Conservation (phyloP, 2,329 filamentous ascomycete species). For the Fusarium euwallaceae region DNA sequence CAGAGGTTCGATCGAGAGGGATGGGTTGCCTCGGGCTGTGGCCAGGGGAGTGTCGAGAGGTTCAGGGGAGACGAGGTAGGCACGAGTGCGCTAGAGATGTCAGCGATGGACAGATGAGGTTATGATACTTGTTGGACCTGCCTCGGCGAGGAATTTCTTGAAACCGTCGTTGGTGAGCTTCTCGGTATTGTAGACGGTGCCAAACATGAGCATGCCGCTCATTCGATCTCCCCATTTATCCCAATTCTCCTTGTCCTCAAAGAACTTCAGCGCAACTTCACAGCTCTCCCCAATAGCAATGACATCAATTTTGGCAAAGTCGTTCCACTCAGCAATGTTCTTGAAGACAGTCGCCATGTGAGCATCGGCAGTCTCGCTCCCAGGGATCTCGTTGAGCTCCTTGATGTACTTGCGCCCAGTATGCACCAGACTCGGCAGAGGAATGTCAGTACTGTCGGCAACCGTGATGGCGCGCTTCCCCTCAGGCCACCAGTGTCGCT, state of each 20-base stretch:
- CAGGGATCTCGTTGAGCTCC: slow-evolving; percentile 71
- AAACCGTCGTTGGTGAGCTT: slow-evolving; percentile 60
- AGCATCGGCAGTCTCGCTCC: slow-evolving; percentile 66
- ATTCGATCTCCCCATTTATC: slow-evolving; percentile 57
- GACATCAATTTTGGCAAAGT: slow-evolving; percentile 73
- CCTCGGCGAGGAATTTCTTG: slow-evolving; percentile 64
- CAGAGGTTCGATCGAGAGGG: slow-evolving; percentile 57
- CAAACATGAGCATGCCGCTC: slow-evolving; percentile 64
- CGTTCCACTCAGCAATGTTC: slow-evolving; percentile 64
- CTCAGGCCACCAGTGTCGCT: slow-evolving; percentile 81
- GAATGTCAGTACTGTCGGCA: slow-evolving; percentile 68
- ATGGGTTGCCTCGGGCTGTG: slow-evolving; percentile 63
- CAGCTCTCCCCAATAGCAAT: slow-evolving; percentile 79
- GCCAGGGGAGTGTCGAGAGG: slow-evolving; percentile 67
- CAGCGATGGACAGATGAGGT: slow-evolving; percentile 16
- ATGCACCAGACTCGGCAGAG: slow-evolving; percentile 74
- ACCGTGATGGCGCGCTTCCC: slow-evolving; percentile 71
- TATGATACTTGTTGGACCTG: slow-evolving; percentile 47
- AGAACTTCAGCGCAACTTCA: slow-evolving; percentile 67
- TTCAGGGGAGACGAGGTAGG: slow-evolving; percentile 68
- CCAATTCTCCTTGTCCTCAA: slow-evolving; percentile 70
- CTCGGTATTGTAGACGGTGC: slow-evolving; percentile 57
- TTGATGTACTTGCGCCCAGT: slow-evolving; percentile 64
- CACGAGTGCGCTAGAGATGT: slow-evolving; percentile 66
- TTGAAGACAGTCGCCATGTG: slow-evolving; percentile 79